Base-by-base conservation (phyloP, 2,329 filamentous ascomycete genomes). In the Colletotrichum higginsianum region DNA sequence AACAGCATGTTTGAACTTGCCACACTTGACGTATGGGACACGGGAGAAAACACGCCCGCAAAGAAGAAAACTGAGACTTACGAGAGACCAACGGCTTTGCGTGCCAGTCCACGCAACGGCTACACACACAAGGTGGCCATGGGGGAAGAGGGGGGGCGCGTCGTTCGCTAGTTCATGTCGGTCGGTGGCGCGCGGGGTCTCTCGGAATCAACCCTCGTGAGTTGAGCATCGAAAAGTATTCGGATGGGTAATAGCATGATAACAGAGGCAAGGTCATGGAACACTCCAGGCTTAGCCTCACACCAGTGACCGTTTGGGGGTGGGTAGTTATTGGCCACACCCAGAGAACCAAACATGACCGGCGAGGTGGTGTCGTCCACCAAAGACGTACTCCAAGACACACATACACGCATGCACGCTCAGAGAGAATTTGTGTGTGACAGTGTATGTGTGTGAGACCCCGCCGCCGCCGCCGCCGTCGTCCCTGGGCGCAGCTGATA, bases 21-120 rank as follows among this genome's bases (percentile, higher is more conserved):
- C 62, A 66, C 67, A 35, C 60, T 30, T 23, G 15, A 30, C 4
- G 64, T 44, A 21, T 21, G 40, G 46, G 60, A 68, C 44, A 50
- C 49, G 40, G 23, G 67, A 71, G 67, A 56, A 71, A 71, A 67
- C 67, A 71, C 67, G 65, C 67, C 67, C 63, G 49, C 35, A 23
- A 42, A 52, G 26, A 71, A 71, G 67, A 61, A 71, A 71, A 56
- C 49, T 57, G 56, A 67, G 63, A 71, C 67, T 61, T 67, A 56
- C 67, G 55, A 71, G 55, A 9, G 44, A 35, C 50, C 56, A 67
- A 71, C 67, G 52, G 66, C 61, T 35, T 47, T 60, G 67, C 67
- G 26, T 70, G 65, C 62, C 49, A 55, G 18, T 30, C 66, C 61
- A 66, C 53, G 18, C 60, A 64, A 68, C 61, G 50, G 66, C 53